Conservation (phyloP, 2,329 filamentous ascomycete genomes). For the Emmonsia crescens region DNA sequence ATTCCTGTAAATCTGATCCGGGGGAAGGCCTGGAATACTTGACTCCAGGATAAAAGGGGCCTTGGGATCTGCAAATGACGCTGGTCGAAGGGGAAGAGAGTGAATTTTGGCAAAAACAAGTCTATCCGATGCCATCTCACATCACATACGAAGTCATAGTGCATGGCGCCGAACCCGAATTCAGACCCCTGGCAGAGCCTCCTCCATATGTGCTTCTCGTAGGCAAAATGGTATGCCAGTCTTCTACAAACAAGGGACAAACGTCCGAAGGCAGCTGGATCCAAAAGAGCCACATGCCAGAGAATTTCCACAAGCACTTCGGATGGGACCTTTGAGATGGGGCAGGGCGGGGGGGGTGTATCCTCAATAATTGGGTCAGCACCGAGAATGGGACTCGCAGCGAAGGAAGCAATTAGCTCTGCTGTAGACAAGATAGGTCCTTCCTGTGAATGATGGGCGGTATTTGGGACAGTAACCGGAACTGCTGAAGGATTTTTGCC, state of each 20-base stretch:
- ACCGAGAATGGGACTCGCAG: slow-evolving; percentile 55
- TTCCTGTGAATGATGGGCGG: slow-evolving; percentile 48
- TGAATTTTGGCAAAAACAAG: slow-evolving; percentile 24
- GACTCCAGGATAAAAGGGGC: slow-evolving; percentile 44
- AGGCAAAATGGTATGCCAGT: slow-evolving; percentile 71
- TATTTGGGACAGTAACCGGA: slow-evolving; percentile 41
- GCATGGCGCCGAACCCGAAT: slow-evolving; percentile 74
- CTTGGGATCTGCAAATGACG: slow-evolving; percentile 31
- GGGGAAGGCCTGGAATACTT: slow-evolving; percentile 70
- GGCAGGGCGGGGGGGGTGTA: slow-evolving; percentile 64
- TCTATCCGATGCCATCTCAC: slow-evolving; percentile 38
- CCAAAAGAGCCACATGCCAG: slow-evolving; percentile 58
- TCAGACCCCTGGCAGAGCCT: slow-evolving; percentile 57
- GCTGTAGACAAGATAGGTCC: slow-evolving; percentile 42
- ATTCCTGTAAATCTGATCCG: slow-evolving; percentile 88
- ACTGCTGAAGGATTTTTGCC: slow-evolving; percentile 40
- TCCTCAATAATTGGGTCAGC: slow-evolving; percentile 60
- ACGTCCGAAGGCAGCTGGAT: slow-evolving; percentile 66
- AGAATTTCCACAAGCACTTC: slow-evolving; percentile 79
- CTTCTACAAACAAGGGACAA: slow-evolving; percentile 75
- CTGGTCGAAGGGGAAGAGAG: slow-evolving; percentile 27
- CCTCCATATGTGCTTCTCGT: slow-evolving; percentile 81
- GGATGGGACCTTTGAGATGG: slow-evolving; percentile 64
- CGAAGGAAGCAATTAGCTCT: slow-evolving; percentile 68
- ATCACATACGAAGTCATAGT: slow-evolving; percentile 62